Conservation (phyloP, 192 early-diverging fungal species). For the Hyaloraphidium curvatum region DNA sequence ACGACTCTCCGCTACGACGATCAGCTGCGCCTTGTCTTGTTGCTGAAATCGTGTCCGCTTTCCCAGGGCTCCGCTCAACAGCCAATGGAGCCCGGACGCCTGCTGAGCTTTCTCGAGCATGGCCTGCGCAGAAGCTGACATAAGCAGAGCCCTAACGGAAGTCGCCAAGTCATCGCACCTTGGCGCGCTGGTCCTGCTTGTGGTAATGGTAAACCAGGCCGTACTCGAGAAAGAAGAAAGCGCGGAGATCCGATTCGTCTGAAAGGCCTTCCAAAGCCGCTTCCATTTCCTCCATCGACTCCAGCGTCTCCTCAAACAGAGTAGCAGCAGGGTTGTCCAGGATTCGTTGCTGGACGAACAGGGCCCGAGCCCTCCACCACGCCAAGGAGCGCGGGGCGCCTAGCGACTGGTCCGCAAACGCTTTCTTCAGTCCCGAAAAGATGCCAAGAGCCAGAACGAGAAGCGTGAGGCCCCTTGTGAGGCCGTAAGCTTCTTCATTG, state of each 20-base stretch:
- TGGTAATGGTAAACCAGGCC: slow-evolving; percentile 66
- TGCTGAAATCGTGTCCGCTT: slow-evolving; percentile 82
- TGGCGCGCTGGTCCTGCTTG: slow-evolving; percentile 40
- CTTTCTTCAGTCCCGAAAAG: too few species aligned
- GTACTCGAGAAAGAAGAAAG: slow-evolving; percentile 55
- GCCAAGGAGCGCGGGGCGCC: slow-evolving; percentile 17
- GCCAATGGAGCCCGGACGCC: slow-evolving; percentile 60
- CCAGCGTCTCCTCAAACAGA: slow-evolving; percentile 26
- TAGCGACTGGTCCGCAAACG: too few species aligned
- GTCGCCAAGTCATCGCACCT: slow-evolving; percentile 6
- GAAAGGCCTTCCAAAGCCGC: not conserved
- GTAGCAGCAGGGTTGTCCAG: slow-evolving; percentile 42
- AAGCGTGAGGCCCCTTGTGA: too few species aligned
- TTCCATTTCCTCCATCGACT: slow-evolving; percentile 7
- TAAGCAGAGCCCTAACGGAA: not conserved
- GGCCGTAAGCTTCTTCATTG: too few species aligned
- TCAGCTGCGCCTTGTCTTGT: slow-evolving; percentile 74
- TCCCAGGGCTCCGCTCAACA: slow-evolving; percentile 75
- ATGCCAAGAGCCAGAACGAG: too few species aligned
- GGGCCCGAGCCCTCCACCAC: slow-evolving; percentile 58
- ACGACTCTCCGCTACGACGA: slow-evolving; percentile 70
- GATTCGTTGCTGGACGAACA: slow-evolving; percentile 59
- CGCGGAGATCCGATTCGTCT: slow-evolving; percentile 17
- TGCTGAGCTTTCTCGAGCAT: slow-evolving; percentile 55
- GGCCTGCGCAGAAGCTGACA: slow-evolving; percentile 18